phyloP scores from a whole-genome alignment of 2,329 filamentous ascomycete species.

The Scytalidium sp. region DNA sequence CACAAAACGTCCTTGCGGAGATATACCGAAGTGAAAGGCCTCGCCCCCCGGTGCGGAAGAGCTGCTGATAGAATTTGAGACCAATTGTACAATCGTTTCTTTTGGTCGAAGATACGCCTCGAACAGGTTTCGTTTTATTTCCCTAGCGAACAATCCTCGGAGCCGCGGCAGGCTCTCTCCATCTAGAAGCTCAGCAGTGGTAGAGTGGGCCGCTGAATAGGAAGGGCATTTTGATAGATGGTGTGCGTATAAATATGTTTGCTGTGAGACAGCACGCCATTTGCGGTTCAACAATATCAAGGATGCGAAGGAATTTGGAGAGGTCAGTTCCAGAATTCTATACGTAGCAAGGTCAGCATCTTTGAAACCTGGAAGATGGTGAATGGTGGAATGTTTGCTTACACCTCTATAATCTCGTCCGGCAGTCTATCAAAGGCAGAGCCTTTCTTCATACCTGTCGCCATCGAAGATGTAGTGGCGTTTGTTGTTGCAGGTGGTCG shows the following conservation, averaged over 20 bases:
- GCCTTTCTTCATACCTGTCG: slow-evolving; percentile 5
- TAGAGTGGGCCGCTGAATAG: slow-evolving; percentile 47
- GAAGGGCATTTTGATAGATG: slow-evolving; percentile 62
- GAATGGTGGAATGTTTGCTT: slow-evolving; percentile 25
- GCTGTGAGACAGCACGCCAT: slow-evolving; percentile 63
- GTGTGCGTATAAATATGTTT: slow-evolving; percentile 58
- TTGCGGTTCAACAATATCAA: slow-evolving; percentile 62
- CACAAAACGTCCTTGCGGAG: slow-evolving; percentile 69
- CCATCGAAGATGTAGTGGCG: neutral
- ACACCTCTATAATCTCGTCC: slow-evolving; percentile 70
- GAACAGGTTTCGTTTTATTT: slow-evolving; percentile 76
- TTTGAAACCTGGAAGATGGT: slow-evolving; percentile 9
- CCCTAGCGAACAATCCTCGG: slow-evolving; percentile 63
- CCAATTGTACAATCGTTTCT: slow-evolving; percentile 71
- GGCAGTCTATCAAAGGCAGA: slow-evolving; percentile 52
- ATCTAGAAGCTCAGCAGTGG: slow-evolving; percentile 30
- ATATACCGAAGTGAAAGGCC: slow-evolving; percentile 80
- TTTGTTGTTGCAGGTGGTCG: neutral
- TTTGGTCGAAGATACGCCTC: slow-evolving; percentile 70
- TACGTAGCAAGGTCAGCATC: slow-evolving; percentile 13
- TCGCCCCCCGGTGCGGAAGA: slow-evolving; percentile 79
- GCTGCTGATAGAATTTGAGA: slow-evolving; percentile 81
- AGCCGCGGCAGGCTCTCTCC: slow-evolving; percentile 54
- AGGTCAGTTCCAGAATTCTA: slow-evolving; percentile 59
- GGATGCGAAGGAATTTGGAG: slow-evolving; percentile 64